A percentile compares a stretch with the other conserved stretches of the same genome.
These are phyloP conservation scores for Neltuma alba DNA, from an alignment of 306 rosid species.

Conservation along the genomic window DNA sequence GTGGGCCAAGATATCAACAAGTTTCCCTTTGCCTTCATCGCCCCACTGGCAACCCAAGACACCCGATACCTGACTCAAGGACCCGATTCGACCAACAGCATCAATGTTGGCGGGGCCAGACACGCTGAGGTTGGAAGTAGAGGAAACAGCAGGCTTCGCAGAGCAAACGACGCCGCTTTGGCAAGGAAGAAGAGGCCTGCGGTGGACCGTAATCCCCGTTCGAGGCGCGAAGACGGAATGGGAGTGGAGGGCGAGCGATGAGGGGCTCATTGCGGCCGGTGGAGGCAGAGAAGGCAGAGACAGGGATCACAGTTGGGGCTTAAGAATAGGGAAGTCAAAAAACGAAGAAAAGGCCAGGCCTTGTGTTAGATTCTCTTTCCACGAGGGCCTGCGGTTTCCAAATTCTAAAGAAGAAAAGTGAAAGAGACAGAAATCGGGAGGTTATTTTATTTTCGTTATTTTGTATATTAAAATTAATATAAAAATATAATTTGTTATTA, in stretches of 20 bases:
- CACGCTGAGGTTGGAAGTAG: conserved; percentile 57
- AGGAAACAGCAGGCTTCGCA: conserved; percentile 45
- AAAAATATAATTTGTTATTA: too few relatives aligned
- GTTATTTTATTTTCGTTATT: too few relatives aligned
- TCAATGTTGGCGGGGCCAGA: conserved; percentile 40
- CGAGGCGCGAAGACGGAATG: conserved; percentile 47
- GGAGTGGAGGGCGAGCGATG: conserved; percentile 57
- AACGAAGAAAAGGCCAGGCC: not conserved
- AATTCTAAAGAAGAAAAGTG: not conserved
- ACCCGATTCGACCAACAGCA: conserved; percentile 53
- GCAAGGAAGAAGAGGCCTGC: conserved; percentile 3
- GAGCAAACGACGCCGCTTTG: conserved; percentile 54
- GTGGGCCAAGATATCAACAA: conserved; percentile 85
- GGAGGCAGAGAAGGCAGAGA: not conserved
- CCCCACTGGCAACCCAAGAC: conserved; percentile 98
- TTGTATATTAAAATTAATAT: too few relatives aligned
- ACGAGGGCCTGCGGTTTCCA: not conserved
- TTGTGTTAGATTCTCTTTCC: not conserved
- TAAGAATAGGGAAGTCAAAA: not conserved
- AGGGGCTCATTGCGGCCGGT: conserved; percentile 54
- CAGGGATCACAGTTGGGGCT: not conserved
- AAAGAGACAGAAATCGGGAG: too few relatives aligned
- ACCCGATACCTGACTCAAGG: conserved; percentile 83
- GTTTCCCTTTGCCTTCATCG: conserved; percentile 97
- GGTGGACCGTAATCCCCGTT: conserved; percentile 30